Evolutionary conservation across 331 rosid species (phyloP).

Genomic region (Quercus lobata): DNA sequence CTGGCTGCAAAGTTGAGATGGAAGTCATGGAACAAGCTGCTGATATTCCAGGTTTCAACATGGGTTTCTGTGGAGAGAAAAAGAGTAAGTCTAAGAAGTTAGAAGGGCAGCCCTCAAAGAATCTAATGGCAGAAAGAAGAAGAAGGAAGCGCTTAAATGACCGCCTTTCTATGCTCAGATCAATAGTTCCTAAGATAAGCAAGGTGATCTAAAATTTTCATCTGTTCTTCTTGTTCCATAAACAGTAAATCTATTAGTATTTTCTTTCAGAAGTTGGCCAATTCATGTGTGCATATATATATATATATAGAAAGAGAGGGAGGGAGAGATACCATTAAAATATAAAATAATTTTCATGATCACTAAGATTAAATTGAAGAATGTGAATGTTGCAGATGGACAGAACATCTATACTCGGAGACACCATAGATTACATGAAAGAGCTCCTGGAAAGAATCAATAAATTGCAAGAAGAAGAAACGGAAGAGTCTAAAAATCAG

Average conservation of each 20-base stretch:
- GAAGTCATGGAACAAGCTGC: constrained; percentile 58
- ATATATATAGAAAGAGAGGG: too few species aligned
- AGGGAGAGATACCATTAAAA: neutral
- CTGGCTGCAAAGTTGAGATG: constrained; percentile 59
- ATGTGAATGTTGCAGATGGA: constrained; percentile 63
- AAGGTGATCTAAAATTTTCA: constrained; percentile 48
- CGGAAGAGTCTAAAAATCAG: constrained; percentile 46
- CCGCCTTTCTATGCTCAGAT: constrained; percentile 92
- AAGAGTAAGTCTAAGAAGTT: constrained; percentile 54
- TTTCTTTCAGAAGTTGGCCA: neutral
- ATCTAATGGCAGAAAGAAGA: constrained; percentile 97
- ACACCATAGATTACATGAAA: constrained; percentile 92
- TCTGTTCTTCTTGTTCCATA: neutral
- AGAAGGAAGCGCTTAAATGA: constrained; percentile 89
- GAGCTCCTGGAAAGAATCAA: constrained; percentile 87
- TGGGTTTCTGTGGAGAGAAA: constrained; percentile 58
- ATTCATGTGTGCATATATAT: neutral
- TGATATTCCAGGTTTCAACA: constrained; percentile 42
- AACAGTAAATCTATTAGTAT: neutral
- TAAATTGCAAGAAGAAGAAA: constrained; percentile 70
- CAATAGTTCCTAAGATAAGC: constrained; percentile 97
- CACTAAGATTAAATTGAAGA: constrained; percentile 17
- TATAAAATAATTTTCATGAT: neutral
- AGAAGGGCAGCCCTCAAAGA: constrained; percentile 94
- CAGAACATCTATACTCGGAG: constrained; percentile 98